Conservation (phyloP, 805 yeast genomes). For the Candida stauntonica region DNA sequence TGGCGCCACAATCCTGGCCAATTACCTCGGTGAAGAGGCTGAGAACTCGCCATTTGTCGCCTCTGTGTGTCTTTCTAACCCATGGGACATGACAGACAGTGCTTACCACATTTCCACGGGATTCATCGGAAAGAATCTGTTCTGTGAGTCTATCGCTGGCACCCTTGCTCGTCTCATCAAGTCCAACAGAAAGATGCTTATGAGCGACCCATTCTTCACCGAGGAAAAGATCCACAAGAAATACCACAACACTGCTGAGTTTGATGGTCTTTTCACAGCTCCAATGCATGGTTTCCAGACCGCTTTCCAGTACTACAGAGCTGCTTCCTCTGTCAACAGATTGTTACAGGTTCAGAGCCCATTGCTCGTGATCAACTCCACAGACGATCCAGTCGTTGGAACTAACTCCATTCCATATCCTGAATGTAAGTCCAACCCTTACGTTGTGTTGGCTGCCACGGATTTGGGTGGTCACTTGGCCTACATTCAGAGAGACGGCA, state of each 20-base stretch:
- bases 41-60: conserved; percentile 49
- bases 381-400: conserved; percentile 66
- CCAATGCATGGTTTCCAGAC: conserved; percentile 58
- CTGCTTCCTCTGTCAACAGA: conserved; percentile 58
- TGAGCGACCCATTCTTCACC: conserved; percentile 30
- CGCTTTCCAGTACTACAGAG: conserved; percentile 59
- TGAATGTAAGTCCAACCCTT: conserved; percentile 54
- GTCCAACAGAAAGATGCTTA: conserved; percentile 37
- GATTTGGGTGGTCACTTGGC: conserved; percentile 73
- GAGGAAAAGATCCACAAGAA: conserved; percentile 34
- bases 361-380: conserved; percentile 50
- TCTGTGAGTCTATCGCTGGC: conserved; percentile 38
- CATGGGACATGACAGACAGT: conserved; percentile 68
- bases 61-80: conserved; percentile 58
- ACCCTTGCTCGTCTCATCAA: conserved; percentile 40
- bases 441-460: conserved; percentile 50
- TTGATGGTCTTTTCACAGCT: conserved; percentile 60
- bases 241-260: conserved; percentile 42
- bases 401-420: conserved; percentile 44
- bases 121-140: conserved; percentile 37
- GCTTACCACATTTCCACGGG: conserved; percentile 38
- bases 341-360: conserved; percentile 58
- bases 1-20: conserved; percentile 64
- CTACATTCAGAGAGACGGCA: conserved; percentile 38
- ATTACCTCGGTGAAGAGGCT: conserved; percentile 67